These are phyloP conservation scores for Stygiomarasmius scandens DNA, from an alignment of 1,284 basidiomycete species.

Conservation along the genomic window DNA sequence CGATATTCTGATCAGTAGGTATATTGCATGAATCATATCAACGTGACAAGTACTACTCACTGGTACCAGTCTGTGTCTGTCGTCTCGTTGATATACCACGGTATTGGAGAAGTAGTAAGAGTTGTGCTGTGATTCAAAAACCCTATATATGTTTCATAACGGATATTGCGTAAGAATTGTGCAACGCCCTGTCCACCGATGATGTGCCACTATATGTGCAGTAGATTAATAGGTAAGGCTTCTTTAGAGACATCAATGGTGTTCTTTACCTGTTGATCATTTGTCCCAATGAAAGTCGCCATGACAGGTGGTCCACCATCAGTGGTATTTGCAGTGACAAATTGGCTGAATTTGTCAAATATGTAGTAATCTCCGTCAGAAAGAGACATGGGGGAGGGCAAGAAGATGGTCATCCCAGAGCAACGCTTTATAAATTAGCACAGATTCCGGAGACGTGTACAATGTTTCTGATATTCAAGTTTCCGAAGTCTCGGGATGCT, in stretches of 20 bases:
- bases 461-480: no score
- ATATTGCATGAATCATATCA: no score
- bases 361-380: neutral
- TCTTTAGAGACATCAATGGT: no score
- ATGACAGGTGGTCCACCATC: neutral
- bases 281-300: neutral
- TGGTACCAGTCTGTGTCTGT: neutral
- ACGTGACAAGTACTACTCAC: no score
- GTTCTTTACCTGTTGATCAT: neutral
- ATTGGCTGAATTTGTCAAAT: neutral
- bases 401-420: no score
- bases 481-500: no score
- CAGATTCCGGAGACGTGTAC: no score
- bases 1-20: no score
- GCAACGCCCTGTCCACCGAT: neutral
- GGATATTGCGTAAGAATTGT: neutral
- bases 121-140: neutral
- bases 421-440: no score
- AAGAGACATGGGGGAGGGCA: neutral
- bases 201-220: neutral
- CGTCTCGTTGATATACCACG: neutral
- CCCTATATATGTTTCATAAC: neutral
- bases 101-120: neutral
- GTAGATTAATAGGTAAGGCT: neutral
- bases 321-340: neutral